phyloP scores from a whole-genome alignment of 371 early-diverging fungal species.

The Mucor mucedo region DNA sequence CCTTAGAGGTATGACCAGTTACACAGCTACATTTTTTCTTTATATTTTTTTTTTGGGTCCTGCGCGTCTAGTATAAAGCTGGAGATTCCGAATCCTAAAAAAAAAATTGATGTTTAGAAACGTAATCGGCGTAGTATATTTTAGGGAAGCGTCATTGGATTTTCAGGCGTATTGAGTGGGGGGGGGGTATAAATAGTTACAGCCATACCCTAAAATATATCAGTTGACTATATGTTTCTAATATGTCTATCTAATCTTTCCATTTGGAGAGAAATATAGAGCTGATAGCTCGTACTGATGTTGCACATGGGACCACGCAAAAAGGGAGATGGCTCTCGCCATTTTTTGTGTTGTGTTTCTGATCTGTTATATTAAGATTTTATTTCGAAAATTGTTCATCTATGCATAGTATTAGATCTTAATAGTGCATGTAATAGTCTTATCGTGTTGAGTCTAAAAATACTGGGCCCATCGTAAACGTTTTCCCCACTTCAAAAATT shows the following conservation, averaged over 20 bases:
- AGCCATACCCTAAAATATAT: not conserved
- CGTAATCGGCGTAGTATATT: not conserved
- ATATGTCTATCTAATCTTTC: not conserved
- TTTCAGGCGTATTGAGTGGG: not conserved
- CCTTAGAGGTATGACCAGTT: not conserved
- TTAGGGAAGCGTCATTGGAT: not conserved
- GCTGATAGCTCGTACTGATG: conserved; percentile 3
- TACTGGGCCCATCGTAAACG: conserved; percentile 2
- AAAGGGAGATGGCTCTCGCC: not conserved
- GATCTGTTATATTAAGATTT: not conserved
- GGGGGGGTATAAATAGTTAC: not conserved
- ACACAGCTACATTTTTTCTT: not conserved
- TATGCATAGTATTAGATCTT: not conserved
- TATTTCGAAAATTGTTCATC: not conserved
- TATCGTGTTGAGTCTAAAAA: conserved; percentile 1
- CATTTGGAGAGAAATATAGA: not conserved
- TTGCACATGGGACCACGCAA: not conserved
- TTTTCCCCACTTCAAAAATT: conserved; percentile 2
- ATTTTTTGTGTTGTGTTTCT: not conserved
- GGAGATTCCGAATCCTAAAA: too few relatives aligned
- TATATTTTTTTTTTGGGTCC: not conserved
- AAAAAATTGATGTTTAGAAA: not conserved
- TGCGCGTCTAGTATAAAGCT: not conserved
- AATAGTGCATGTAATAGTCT: not conserved
- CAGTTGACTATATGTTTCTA: conserved; percentile 3